A percentile compares a stretch with the other conserved stretches of the same genome.
Evolutionary conservation across 345 rosid species (phyloP).

Genomic region (Eucalyptus tenuipes): DNA sequence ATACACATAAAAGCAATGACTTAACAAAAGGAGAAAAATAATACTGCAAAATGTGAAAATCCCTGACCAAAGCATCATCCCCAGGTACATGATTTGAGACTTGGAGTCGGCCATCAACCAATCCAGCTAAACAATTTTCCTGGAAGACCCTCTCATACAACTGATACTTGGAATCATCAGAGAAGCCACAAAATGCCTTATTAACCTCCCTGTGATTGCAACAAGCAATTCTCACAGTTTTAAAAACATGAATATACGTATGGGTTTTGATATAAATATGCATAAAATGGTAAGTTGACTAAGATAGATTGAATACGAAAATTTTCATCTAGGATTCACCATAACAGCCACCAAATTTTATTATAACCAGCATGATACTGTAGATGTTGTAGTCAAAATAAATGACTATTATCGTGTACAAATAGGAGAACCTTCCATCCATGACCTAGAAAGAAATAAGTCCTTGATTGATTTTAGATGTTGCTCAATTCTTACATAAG

Average conservation of each 20-base stretch:
- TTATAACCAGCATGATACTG: background rate
- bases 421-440: background rate
- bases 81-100: background rate
- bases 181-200: slow-evolving; percentile 90
- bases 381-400: background rate
- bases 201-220: slow-evolving; percentile 65
- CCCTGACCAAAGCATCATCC: slow-evolving; percentile 6
- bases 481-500: background rate
- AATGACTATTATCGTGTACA: background rate
- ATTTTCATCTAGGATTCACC: background rate
- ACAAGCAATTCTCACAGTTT: background rate
- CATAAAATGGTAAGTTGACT: background rate
- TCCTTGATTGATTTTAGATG: background rate
- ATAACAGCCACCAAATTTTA: background rate
- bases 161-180: slow-evolving; percentile 26
- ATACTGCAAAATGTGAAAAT: background rate
- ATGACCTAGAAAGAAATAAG: background rate
- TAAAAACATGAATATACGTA: background rate
- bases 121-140: slow-evolving; percentile 8
- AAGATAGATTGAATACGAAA: background rate
- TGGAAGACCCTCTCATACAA: slow-evolving; percentile 16
- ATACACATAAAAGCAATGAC: background rate
- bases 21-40: background rate
- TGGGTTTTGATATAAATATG: background rate
- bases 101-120: slow-evolving; percentile 4